Base-by-base conservation (phyloP, 2,329 filamentous ascomycete species). In the Ceratocystiopsis sp. region DNA sequence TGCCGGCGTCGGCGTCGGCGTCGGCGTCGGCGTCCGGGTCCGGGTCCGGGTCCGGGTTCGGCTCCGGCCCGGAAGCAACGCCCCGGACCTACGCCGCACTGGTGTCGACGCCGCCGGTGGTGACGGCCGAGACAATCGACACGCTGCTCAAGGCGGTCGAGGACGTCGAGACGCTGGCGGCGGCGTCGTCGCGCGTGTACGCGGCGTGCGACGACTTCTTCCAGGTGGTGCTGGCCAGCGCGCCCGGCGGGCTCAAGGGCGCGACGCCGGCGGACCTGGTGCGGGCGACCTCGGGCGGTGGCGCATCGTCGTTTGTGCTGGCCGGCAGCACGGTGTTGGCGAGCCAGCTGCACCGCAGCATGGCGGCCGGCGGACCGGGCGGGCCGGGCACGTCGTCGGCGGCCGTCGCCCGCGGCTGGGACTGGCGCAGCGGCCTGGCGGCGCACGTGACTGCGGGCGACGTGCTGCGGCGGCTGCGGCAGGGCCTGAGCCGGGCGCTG, bases 181-280 rank as follows among this genome's bases (percentile, higher is more conserved):
- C 78, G 7, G 68, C 51, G 18, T 71, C 78, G 7, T 70, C 74
- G 16, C 72, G 80, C 41, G 78, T 93, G 9, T 85, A 79, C 54
- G 64, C 68, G 0, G 77, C 80, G 19, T 84, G 81, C 55, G 79
- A 85, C 50, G 81, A 85, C 53, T 89, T 86, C 55, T 76, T 93
- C 55, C 65, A 73, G 48, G 73, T 85, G 1, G 81, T 86, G 7
- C 63, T 93, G 18, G 66, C 75, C n/a, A 80, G 82, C 7, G 75
- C 73, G 15, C 74, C 77, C 40, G 78, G 56, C 42, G 43, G 45
- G 3, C 60, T 67, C 43, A 74, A 69, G 57, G 73, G 72, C 1
- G 72, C 77, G 0, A 73, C 74, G 15, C 79, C 80, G 0, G 70
- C 71, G 4, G 75, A 79, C 46, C 62, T 85, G 48, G 68, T 91